Conservation (phyloP, 768 basidiomycete genomes). For the Pleurotus tuber-regium region DNA sequence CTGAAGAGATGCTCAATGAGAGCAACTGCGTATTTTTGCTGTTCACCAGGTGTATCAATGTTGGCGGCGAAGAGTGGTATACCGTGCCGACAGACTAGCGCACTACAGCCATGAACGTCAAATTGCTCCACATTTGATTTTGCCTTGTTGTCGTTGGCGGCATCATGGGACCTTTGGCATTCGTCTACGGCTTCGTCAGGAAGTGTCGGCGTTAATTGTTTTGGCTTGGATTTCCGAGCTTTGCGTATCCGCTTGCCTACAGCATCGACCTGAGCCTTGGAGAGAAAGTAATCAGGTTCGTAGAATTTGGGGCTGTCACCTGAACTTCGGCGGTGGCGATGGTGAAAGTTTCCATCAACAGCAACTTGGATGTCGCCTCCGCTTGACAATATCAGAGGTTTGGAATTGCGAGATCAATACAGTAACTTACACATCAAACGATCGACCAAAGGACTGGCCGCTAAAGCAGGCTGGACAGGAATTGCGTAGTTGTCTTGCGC, state of each 20-base stretch:
- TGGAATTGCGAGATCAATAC: background rate
- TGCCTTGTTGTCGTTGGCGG: slow-evolving; percentile 22
- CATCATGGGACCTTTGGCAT: slow-evolving; percentile 23
- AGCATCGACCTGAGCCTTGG: slow-evolving; percentile 18
- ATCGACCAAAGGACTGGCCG: background rate
- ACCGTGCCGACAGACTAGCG: slow-evolving; percentile 30
- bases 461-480: slow-evolving; percentile 11
- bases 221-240: slow-evolving; percentile 11
- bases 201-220: background rate
- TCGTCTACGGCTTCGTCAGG: slow-evolving; percentile 23
- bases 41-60: slow-evolving; percentile 28
- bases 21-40: slow-evolving; percentile 27
- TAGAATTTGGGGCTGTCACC: slow-evolving; percentile 23
- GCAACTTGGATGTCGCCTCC: slow-evolving; percentile 6
- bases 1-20: slow-evolving; percentile 27
- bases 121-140: slow-evolving; percentile 14
- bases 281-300: slow-evolving; percentile 19
- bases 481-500: background rate
- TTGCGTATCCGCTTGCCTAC: slow-evolving; percentile 17
- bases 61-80: slow-evolving; percentile 28
- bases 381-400: background rate
- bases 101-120: slow-evolving; percentile 29
- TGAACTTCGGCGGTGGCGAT: slow-evolving; percentile 17
- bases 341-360: slow-evolving; percentile 30
- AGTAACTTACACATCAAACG: slow-evolving; percentile 7